Conservation (phyloP, 1,139 yeast genomes). For the Sugiyamaella xylanicola region DNA sequence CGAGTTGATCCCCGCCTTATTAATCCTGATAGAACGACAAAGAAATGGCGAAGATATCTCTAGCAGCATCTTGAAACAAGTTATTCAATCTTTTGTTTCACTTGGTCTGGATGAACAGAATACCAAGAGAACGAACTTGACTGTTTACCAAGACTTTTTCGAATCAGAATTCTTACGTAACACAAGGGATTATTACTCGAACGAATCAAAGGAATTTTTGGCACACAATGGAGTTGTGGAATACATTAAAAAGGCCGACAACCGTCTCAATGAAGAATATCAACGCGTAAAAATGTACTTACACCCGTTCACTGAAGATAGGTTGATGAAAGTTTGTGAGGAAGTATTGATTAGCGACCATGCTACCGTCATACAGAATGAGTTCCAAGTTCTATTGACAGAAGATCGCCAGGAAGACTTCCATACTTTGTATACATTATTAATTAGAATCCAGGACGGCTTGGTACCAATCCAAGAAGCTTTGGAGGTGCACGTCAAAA, state of each 20-base stretch:
- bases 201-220: slow-evolving; percentile 69
- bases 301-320: slow-evolving; percentile 83
- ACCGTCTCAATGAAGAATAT: slow-evolving; percentile 79
- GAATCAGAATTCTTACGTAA: slow-evolving; percentile 74
- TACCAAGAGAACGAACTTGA: slow-evolving; percentile 78
- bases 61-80: slow-evolving; percentile 65
- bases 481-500: slow-evolving; percentile 72
- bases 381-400: slow-evolving; percentile 71
- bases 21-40: slow-evolving; percentile 74
- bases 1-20: slow-evolving; percentile 65
- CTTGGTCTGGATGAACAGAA: slow-evolving; percentile 55
- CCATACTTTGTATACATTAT: slow-evolving; percentile 72
- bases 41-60: slow-evolving; percentile 79
- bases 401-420: slow-evolving; percentile 78
- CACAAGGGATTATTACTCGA: slow-evolving; percentile 70
- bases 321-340: slow-evolving; percentile 74
- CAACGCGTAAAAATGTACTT: slow-evolving; percentile 74
- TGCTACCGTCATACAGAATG: slow-evolving; percentile 73
- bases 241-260: slow-evolving; percentile 84
- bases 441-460: slow-evolving; percentile 68
- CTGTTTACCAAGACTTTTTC: slow-evolving; percentile 77
- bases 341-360: slow-evolving; percentile 77
- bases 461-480: slow-evolving; percentile 75
- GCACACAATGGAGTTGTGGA: slow-evolving; percentile 81
- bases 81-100: slow-evolving; percentile 76